A percentile compares a stretch with the other conserved stretches of the same genome.
Evolutionary conservation across 192 early-diverging fungal genomes (phyloP).

Genomic region (Podila verticillata): DNA sequence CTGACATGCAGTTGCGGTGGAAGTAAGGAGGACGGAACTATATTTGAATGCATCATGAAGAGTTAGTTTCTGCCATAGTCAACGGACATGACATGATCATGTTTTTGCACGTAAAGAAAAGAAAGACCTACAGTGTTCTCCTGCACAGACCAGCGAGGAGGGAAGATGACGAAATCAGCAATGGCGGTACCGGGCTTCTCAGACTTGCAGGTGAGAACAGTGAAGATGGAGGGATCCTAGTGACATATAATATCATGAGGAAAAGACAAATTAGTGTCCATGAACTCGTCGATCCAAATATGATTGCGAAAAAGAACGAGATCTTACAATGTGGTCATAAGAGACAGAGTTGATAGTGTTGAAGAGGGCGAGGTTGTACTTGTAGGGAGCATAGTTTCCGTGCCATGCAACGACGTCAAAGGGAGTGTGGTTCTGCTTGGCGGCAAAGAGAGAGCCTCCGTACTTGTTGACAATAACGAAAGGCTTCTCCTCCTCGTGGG

Average conservation of each 20-base stretch:
- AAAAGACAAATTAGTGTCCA: neutral
- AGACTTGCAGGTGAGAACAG: slow-evolving; percentile 92
- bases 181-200: slow-evolving; percentile 85
- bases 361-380: slow-evolving; percentile 89
- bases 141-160: slow-evolving; percentile 93
- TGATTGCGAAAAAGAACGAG: too few relatives aligned
- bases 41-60: too few relatives aligned
- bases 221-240: slow-evolving; percentile 97
- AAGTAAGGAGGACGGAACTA: slow-evolving; percentile 93
- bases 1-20: slow-evolving; percentile 98
- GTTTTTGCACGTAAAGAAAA: neutral
- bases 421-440: slow-evolving; percentile 81
- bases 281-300: neutral
- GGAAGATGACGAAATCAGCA: slow-evolving; percentile 97
- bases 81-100: too few relatives aligned
- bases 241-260: neutral
- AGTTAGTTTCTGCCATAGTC: neutral
- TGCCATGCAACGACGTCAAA: slow-evolving; percentile 99
- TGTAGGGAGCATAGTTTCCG: slow-evolving; percentile 97
- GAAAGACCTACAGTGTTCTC: slow-evolving; percentile 79
- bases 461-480: slow-evolving; percentile 88
- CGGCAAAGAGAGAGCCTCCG: slow-evolving; percentile 80
- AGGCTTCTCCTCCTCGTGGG: slow-evolving; percentile 57
- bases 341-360: slow-evolving; percentile 88
- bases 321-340: slow-evolving; percentile 84